Evolutionary conservation across 1,139 yeast species (phyloP).

Genomic region (Kurtzmaniella quercitrusa): DNA sequence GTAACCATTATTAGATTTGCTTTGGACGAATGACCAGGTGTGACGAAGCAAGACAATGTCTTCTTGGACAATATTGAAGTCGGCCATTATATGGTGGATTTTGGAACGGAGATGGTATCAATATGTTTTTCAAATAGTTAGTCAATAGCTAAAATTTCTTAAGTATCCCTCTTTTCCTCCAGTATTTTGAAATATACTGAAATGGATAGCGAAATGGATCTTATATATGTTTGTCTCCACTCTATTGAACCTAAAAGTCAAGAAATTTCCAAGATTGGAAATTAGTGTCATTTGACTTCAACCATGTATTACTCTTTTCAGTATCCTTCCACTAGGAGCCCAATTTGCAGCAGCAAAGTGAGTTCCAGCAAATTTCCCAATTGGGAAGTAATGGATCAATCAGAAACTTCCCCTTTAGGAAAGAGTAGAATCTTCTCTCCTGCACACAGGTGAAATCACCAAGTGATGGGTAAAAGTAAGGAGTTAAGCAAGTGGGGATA

Average conservation of each 20-base stretch:
- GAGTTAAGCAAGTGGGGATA: neutral
- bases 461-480: too few species aligned
- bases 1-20: slow-evolving; percentile 4
- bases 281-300: neutral
- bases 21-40: slow-evolving; percentile 6
- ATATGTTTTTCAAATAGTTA: neutral
- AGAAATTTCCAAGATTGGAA: neutral
- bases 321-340: neutral
- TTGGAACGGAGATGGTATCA: neutral
- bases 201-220: neutral
- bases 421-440: neutral
- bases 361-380: neutral
- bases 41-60: slow-evolving; percentile 8
- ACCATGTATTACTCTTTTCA: neutral
- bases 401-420: neutral
- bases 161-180: neutral
- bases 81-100: slow-evolving; percentile 3
- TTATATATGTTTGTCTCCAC: neutral
- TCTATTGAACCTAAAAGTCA: neutral
- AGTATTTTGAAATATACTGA: neutral
- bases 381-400: neutral
- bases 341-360: neutral
- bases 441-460: neutral
- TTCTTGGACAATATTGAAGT: slow-evolving; percentile 6
- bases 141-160: neutral